Percentiles rank a stretch among this genome's conserved stretches.
Evolutionary conservation across 345 rosid species (phyloP).

Genomic region (Salix arbutifolia): DNA sequence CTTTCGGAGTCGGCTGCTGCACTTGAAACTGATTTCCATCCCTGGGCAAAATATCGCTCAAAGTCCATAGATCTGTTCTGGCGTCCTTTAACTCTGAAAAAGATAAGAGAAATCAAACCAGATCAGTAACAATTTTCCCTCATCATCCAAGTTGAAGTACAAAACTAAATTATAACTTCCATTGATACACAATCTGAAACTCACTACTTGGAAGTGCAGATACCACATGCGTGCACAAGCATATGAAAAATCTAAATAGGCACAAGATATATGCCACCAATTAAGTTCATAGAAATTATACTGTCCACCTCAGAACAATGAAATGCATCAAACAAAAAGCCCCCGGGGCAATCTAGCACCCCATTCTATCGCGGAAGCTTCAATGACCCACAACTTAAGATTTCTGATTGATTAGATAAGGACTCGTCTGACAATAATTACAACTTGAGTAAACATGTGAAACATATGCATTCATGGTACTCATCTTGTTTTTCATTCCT

Average conservation of each 20-base stretch:
- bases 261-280: not conserved
- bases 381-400: conserved; percentile 6
- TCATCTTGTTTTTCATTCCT: not conserved
- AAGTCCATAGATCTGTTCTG: conserved; percentile 36
- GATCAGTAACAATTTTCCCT: not conserved
- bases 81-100: conserved; percentile 12
- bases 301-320: not conserved
- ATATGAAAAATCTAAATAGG: conserved; percentile 1
- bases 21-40: conserved; percentile 38
- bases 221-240: not conserved
- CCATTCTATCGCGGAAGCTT: not conserved
- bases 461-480: not conserved
- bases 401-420: not conserved
- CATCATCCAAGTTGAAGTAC: not conserved
- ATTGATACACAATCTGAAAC: not conserved
- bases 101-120: not conserved
- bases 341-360: conserved; percentile 3
- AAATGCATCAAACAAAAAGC: not conserved
- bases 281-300: not conserved
- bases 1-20: conserved; percentile 23
- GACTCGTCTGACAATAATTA: not conserved
- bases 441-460: not conserved
- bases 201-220: not conserved
- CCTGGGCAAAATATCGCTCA: conserved; percentile 39
- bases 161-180: not conserved